Evolutionary conservation across 2,329 filamentous ascomycete species (phyloP).

Genomic region (Camillea tinctor): DNA sequence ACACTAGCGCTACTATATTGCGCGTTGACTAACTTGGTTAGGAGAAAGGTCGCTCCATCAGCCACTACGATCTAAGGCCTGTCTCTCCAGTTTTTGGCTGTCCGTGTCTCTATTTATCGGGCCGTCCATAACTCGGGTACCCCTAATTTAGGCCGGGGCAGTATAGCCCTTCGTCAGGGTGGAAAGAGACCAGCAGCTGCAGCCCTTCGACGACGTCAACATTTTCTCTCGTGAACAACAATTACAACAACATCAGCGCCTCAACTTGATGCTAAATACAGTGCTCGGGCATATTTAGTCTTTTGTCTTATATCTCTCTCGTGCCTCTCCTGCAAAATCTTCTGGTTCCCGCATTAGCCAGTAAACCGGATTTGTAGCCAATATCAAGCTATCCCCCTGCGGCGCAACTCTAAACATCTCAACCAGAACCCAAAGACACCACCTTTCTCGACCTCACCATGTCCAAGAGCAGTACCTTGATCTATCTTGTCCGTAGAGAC

Average conservation of each 20-base stretch:
- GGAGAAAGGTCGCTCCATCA: slow-evolving; percentile 1
- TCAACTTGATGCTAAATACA: background rate
- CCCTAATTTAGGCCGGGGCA: slow-evolving; percentile 11
- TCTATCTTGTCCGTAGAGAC: slow-evolving; percentile 73
- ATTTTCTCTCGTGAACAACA: slow-evolving; percentile 1
- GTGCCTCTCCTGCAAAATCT: background rate
- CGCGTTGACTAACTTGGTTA: slow-evolving; percentile 11
- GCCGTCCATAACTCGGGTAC: background rate
- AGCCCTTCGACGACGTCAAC: slow-evolving; percentile 17
- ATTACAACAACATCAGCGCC: background rate
- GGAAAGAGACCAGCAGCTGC: slow-evolving; percentile 3
- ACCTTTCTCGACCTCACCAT: slow-evolving; percentile 21
- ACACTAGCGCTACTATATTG: slow-evolving; percentile 17
- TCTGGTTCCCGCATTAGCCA: background rate
- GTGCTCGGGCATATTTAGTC: background rate
- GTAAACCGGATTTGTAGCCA: background rate
- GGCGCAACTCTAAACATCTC: slow-evolving; percentile 3
- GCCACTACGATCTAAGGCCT: background rate
- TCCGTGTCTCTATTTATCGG: background rate
- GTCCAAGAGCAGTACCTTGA: slow-evolving; percentile 50
- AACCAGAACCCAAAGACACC: background rate
- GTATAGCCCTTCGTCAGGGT: slow-evolving; percentile 4
- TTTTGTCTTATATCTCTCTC: background rate
- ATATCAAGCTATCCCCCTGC: slow-evolving; percentile 6
- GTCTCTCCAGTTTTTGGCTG: background rate